Evolutionary conservation across 1,284 basidiomycete species (phyloP), one percentile per base, ranked within the genome.

Genomic region (Veloboletus limbatus): DNA sequence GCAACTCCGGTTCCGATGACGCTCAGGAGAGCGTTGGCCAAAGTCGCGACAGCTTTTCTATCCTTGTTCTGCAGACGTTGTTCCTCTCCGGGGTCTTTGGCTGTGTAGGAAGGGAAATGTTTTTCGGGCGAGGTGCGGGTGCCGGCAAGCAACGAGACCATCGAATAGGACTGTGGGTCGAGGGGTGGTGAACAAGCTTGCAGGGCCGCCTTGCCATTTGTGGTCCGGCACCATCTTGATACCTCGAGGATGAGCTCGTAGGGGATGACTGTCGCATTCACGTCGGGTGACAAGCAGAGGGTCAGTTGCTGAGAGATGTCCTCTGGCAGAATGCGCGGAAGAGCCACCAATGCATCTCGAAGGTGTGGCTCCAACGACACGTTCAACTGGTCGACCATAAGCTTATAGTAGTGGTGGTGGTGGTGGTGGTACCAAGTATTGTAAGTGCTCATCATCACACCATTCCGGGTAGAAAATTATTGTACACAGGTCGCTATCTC

Each of bases 101-200:
- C 69, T 4, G 61, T 50, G 52, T 75, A 75, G 21, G 66, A 57
- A 25, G 81, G 81, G 49, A 87, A 84, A 37, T 74, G 78, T 40
- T 83, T 77, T 47, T 85, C 79, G 13, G 88, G 88, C 6, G 84
- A 84, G 14, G 87, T 84, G 27, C 73, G 77, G 3, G 82, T 76
- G 22, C 88, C 88, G 16, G 88, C 87, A 3, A 91, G 77, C 21
- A 91, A 69, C n/a, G 85, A 68, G 38, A 88, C 67, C 78, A 88
- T 88, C 10, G 74, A 69, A 60, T 86, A 90, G 16, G 73, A 70
- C 20, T 67, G 64, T 8, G 77, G 68, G 51, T 79, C 67, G 49
- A 89, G 66, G 6, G 69, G 63, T 9, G 75, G 73, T 6, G 65
- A 65, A 40, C 70, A 69, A 7, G 67, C 58, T 18, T 65, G 60